Base-by-base conservation (phyloP, 139 green algal genomes). In the Chlorella sp. region DNA sequence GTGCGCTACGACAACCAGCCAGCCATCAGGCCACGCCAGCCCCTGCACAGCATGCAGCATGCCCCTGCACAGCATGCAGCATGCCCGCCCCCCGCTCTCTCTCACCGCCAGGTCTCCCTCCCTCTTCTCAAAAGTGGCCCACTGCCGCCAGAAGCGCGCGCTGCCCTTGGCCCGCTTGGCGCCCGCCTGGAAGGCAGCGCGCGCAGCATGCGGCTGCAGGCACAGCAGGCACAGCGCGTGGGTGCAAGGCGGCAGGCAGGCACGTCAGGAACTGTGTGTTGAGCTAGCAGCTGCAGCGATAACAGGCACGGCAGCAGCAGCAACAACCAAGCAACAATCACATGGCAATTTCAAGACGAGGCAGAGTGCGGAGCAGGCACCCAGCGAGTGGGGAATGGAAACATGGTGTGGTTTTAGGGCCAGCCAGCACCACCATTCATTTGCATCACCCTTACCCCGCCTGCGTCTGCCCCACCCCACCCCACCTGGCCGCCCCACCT, bases 51-150 rank as follows among this genome's bases (percentile, higher is more conserved):
- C 73, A 36, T 7, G 15, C 34, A 30, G 75, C 75, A 19, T 1
- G 75, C 36, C 32, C 18, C 73, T 30, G 11, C 32, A 14, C 32
- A 32, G 21, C 75, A 32, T 3, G 5, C 75, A 3, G 15, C 34
- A 12, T n/a, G n/a, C n/a, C n/a, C n/a, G 53, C 75, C 11, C 75
- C 75, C n/a, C 34, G 71, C 71, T 34, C 80, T 81, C 71, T 34
- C 80, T 81, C 28, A 73, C 91, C 40, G 93, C 71, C 19, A 93
- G 68, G 34, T 96, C 86, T 14, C 93, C 94, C 32, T 86, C 64
- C 86, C 92, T 92, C 93, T 96, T 96, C 91, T 98, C 96, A 61
- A 98, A 93, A 30, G 93, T 84, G 15, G 93, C 96, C 91, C 93
- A 96, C 68, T 88, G 84, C 34, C 84, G 84, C 68, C 40, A 81